Evolutionary conservation across 352 stramenopile species (phyloP).

Genomic region (Hyaloperonospora arabidopsidis): DNA sequence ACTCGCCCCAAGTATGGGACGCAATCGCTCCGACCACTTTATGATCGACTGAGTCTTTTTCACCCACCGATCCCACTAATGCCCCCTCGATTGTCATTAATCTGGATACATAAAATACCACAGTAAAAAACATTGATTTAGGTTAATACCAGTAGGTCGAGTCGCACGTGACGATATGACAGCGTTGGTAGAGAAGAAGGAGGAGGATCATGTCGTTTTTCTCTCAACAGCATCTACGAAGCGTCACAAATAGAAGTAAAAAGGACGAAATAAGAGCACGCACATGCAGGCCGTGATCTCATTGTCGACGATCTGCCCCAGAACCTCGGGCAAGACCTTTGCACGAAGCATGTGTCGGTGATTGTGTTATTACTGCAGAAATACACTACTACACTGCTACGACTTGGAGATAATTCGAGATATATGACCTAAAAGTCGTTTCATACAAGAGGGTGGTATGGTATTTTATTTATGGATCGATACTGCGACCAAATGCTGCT

Average conservation of each 20-base stretch:
- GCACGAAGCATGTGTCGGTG: slow-evolving; percentile 55
- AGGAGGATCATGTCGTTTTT: slow-evolving; percentile 2
- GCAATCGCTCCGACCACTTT: slow-evolving; percentile 83
- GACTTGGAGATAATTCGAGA: too few species aligned
- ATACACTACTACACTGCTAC: too few species aligned
- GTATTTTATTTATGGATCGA: too few species aligned
- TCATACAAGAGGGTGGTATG: too few species aligned
- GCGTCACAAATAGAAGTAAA: not conserved
- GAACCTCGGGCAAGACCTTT: slow-evolving; percentile 70
- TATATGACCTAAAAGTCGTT: too few species aligned
- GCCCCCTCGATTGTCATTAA: slow-evolving; percentile 79
- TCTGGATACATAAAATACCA: slow-evolving; percentile 23
- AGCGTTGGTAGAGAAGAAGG: slow-evolving; percentile 1
- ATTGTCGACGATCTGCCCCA: slow-evolving; percentile 73
- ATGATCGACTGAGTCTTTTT: slow-evolving; percentile 51
- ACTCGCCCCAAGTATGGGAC: slow-evolving; percentile 79
- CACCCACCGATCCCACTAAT: slow-evolving; percentile 69
- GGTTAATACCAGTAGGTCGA: not conserved
- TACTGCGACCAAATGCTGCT: too few species aligned
- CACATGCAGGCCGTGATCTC: slow-evolving; percentile 67
- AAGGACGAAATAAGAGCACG: slow-evolving; percentile 15
- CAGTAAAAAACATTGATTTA: not conserved
- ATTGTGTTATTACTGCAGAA: not conserved
- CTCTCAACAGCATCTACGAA: not conserved
- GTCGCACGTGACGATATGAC: too few species aligned